A percentile compares a stretch with the other conserved stretches of the same genome.
phyloP scores from a whole-genome alignment of 768 basidiomycete species.

The Auricularia sp. region DNA sequence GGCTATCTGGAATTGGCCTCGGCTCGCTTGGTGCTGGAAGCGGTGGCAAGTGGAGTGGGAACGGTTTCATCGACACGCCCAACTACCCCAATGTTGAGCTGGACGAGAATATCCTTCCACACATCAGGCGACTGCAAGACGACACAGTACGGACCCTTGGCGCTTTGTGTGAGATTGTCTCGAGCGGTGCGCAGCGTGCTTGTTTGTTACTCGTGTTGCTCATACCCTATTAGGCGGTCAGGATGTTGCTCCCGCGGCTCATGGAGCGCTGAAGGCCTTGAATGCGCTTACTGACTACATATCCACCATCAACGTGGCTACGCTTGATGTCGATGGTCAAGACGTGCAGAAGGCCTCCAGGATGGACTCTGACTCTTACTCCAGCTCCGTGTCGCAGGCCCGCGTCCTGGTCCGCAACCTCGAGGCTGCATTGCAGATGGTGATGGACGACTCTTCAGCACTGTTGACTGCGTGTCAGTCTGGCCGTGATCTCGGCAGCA shows the following conservation, averaged over 20 bases:
- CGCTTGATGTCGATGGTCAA: constrained; percentile 68
- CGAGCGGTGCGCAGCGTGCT: not conserved
- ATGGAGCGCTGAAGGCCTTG: constrained; percentile 44
- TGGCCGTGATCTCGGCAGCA: not conserved
- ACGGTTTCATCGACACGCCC: constrained; percentile 64
- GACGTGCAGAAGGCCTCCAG: constrained; percentile 33
- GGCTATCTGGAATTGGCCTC: constrained; percentile 38
- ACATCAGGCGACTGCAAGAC: constrained; percentile 10
- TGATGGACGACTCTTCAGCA: constrained; percentile 63
- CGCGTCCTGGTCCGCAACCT: constrained; percentile 59
- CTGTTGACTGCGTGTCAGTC: constrained; percentile 49
- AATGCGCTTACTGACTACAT: constrained; percentile 48
- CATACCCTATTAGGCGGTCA: constrained; percentile 14
- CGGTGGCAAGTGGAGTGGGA: constrained; percentile 72
- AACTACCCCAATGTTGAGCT: constrained; percentile 35
- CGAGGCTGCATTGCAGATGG: constrained; percentile 58
- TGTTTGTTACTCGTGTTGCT: constrained; percentile 2
- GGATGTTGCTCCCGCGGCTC: constrained; percentile 25
- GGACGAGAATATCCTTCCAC: constrained; percentile 37
- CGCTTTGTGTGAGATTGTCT: not conserved
- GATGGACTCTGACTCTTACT: constrained; percentile 39
- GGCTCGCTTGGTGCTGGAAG: constrained; percentile 77
- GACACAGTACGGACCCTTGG: constrained; percentile 5
- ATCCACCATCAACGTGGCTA: constrained; percentile 66
- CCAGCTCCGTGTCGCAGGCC: constrained; percentile 58